Conservation (phyloP, 1,284 basidiomycete species). For the Singerocomus rubriflavus region DNA sequence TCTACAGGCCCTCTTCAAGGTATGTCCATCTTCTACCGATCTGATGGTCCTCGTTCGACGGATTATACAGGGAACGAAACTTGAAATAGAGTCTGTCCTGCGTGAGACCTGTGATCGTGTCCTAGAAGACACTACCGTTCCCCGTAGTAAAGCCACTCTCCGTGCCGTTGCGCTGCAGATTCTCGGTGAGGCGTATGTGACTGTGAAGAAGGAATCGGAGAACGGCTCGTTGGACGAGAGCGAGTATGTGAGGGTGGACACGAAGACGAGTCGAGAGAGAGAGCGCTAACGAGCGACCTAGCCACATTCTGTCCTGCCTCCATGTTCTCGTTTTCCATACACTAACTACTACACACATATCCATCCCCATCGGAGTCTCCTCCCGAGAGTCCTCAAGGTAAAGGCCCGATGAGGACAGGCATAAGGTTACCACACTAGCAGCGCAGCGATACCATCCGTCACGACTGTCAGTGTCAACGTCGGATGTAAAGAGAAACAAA, state of each 20-base stretch:
- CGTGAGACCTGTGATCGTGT: conserved; percentile 92
- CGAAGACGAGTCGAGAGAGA: conserved; percentile 54
- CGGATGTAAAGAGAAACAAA: too few relatives aligned
- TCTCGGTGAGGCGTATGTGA: conserved; percentile 73
- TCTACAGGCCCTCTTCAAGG: conserved; percentile 91
- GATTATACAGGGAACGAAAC: conserved; percentile 74
- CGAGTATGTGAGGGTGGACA: conserved; percentile 85
- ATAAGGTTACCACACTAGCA: too few relatives aligned
- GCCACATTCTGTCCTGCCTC: neutral
- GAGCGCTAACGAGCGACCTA: conserved; percentile 31
- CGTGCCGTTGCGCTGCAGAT: conserved; percentile 83
- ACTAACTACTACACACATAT: too few relatives aligned
- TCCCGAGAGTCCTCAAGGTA: too few relatives aligned
- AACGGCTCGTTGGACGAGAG: conserved; percentile 48
- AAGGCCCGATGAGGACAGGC: too few relatives aligned
- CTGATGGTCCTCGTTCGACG: neutral
- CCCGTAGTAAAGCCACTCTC: conserved; percentile 63
- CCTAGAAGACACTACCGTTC: conserved; percentile 55
- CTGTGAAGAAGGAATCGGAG: conserved; percentile 66
- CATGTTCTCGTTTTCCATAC: too few relatives aligned
- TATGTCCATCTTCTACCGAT: conserved; percentile 25
- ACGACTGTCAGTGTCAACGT: too few relatives aligned
- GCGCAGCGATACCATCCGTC: too few relatives aligned
- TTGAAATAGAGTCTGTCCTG: conserved; percentile 92
- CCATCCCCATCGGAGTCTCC: too few relatives aligned